Conservation (phyloP, 1,284 basidiomycete species). For the Naganishia liquefaciens region DNA sequence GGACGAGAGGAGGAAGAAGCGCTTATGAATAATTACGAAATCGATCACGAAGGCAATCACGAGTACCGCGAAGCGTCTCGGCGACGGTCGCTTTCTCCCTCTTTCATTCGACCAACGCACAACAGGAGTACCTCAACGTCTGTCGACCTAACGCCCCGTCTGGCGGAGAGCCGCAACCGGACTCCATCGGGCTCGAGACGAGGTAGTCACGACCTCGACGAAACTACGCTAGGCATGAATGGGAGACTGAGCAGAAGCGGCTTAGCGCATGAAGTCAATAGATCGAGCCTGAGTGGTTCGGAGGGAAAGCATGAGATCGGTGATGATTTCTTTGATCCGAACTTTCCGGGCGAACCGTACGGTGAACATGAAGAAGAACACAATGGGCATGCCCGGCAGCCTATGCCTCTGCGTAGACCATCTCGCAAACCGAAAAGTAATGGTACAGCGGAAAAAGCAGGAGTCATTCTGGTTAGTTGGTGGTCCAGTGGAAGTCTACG, state of each 20-base stretch:
- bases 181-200: constrained; percentile 19
- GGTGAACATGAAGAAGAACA: not conserved
- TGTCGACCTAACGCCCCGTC: constrained; percentile 8
- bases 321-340: not conserved
- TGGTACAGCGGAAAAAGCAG: constrained; percentile 72
- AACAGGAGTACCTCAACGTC: constrained; percentile 3
- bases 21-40: constrained; percentile 40
- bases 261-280: constrained; percentile 9
- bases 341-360: not conserved
- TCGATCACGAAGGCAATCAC: constrained; percentile 6
- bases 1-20: constrained; percentile 32
- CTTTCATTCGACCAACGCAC: not conserved
- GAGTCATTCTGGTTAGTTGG: constrained; percentile 69
- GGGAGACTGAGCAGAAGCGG: constrained; percentile 8
- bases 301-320: not conserved
- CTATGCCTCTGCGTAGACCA: not conserved
- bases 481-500: not conserved
- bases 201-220: constrained; percentile 13
- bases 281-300: constrained; percentile 7
- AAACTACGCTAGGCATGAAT: constrained; percentile 1
- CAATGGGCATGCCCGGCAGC: not conserved
- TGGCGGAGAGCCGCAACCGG: constrained; percentile 27
- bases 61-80: not conserved
- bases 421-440: constrained; percentile 1
- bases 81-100: not conserved